Evolutionary conservation across 2,329 filamentous ascomycete genomes (phyloP).

Genomic region (Aspergillus sojae): DNA sequence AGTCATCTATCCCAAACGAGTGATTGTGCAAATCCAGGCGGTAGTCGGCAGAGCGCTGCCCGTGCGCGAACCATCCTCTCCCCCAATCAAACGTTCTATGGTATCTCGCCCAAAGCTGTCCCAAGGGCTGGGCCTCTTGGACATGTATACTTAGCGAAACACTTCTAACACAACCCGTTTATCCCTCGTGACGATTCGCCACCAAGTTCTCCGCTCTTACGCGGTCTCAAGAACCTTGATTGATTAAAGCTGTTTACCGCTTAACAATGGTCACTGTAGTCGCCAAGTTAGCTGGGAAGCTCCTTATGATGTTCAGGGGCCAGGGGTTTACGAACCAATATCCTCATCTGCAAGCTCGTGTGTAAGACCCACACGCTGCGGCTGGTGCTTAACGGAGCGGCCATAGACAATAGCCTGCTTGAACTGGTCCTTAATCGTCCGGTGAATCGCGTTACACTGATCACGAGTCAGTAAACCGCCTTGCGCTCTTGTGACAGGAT

Average conservation of each 20-base stretch:
- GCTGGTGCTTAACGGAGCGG: slow-evolving; percentile 97
- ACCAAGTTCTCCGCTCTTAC: slow-evolving; percentile 30
- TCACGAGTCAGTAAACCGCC: slow-evolving; percentile 35
- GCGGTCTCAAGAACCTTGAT: slow-evolving; percentile 24
- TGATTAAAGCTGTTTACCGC: slow-evolving; percentile 52
- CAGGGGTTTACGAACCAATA: slow-evolving; percentile 69
- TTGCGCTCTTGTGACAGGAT: background rate
- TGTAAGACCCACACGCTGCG: slow-evolving; percentile 85
- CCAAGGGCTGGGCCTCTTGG: slow-evolving; percentile 31
- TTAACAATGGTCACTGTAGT: slow-evolving; percentile 67
- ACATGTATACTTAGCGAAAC: slow-evolving; percentile 24
- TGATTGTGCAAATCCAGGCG: slow-evolving; percentile 23
- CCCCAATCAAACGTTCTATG: slow-evolving; percentile 25
- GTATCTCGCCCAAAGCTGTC: slow-evolving; percentile 33
- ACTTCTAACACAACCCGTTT: slow-evolving; percentile 21
- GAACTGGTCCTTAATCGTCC: slow-evolving; percentile 94
- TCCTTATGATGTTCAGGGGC: background rate
- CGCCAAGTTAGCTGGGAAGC: slow-evolving; percentile 27
- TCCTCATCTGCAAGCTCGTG: slow-evolving; percentile 97
- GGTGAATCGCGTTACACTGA: slow-evolving; percentile 95
- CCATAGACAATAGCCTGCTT: slow-evolving; percentile 95
- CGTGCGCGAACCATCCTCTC: slow-evolving; percentile 24
- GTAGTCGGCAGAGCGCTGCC: slow-evolving; percentile 25
- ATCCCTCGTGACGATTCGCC: slow-evolving; percentile 30
- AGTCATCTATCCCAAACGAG: slow-evolving; percentile 22